Conservation (phyloP, 257 asterid genomes). For the Solanum virginianum region DNA sequence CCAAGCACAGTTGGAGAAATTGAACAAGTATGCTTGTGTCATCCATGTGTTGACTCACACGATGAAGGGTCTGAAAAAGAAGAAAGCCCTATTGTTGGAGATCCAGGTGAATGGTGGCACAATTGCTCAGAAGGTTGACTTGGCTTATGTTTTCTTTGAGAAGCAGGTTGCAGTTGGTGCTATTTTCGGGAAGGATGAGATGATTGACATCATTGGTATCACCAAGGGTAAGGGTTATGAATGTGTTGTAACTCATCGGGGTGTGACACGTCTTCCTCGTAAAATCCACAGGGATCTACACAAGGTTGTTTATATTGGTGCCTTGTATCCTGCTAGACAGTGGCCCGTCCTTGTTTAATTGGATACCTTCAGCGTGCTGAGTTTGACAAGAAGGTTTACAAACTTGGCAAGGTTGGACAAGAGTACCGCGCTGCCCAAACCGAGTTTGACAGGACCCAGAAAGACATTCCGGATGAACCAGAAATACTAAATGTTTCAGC, state of each 20-base stretch:
- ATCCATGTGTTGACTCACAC: conserved; percentile 17
- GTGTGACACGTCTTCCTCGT: conserved; percentile 90
- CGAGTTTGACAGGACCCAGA: conserved; percentile 80
- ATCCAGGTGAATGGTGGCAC: conserved; percentile 86
- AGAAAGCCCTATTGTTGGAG: conserved; percentile 93
- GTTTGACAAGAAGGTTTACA: conserved; percentile 84
- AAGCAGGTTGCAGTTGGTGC: conserved; percentile 83
- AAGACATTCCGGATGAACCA: conserved; percentile 59
- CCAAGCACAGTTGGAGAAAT: not conserved
- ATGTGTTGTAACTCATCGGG: conserved; percentile 94
- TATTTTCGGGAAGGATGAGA: conserved; percentile 82
- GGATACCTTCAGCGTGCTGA: conserved; percentile 94
- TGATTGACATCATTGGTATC: conserved; percentile 86
- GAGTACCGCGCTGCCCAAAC: conserved; percentile 60
- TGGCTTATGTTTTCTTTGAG: conserved; percentile 72
- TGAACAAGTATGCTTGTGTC: not conserved
- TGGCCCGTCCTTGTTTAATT: conserved; percentile 93
- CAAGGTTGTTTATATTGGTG: conserved; percentile 93
- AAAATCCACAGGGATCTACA: conserved; percentile 88
- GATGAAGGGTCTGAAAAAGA: conserved; percentile 85
- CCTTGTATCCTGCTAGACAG: conserved; percentile 95
- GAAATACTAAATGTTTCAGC: conserved; percentile 22
- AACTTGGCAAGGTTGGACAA: conserved; percentile 72
- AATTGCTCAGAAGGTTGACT: conserved; percentile 84
- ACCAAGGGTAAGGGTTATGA: conserved; percentile 88